Percentiles rank a stretch among this genome's conserved stretches.
These are phyloP conservation scores for Fusarium sulawesiense DNA, from an alignment of 2,329 filamentous ascomycete genomes.

Conservation along the genomic window DNA sequence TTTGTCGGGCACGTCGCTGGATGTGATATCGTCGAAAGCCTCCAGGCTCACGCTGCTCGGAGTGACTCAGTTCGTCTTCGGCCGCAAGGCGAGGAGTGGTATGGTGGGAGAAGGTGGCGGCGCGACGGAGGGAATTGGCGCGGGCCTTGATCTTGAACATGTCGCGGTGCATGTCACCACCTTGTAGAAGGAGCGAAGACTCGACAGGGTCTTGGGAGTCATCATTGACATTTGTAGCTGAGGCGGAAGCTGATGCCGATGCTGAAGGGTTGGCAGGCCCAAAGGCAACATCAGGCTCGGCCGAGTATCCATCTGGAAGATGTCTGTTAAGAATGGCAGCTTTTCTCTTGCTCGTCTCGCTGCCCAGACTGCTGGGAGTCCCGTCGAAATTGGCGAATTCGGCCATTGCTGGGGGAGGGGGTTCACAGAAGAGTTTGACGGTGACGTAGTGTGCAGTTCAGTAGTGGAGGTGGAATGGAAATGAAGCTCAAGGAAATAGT, in stretches of 20 bases:
- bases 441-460: constrained; percentile 26
- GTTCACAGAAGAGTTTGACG: constrained; percentile 12
- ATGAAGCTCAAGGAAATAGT: constrained; percentile 9
- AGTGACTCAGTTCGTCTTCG: constrained; percentile 48
- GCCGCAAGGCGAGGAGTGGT: constrained; percentile 49
- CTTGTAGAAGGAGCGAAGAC: constrained; percentile 77
- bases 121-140: constrained; percentile 62
- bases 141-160: constrained; percentile 78
- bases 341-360: constrained; percentile 47
- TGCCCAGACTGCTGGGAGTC: constrained; percentile 44
- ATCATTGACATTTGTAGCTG: constrained; percentile 30
- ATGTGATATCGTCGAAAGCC: constrained; percentile 61
- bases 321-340: constrained; percentile 54
- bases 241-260: constrained; percentile 25
- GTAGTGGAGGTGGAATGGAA: neutral
- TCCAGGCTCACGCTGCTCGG: constrained; percentile 57
- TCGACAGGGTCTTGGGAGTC: constrained; percentile 52
- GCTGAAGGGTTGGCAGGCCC: constrained; percentile 26
- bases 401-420: constrained; percentile 41
- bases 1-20: constrained; percentile 55
- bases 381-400: constrained; percentile 44
- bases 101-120: constrained; percentile 74
- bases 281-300: constrained; percentile 52
- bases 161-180: constrained; percentile 82
- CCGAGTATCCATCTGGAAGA: constrained; percentile 55